Base-by-base conservation (phyloP, 2,329 filamentous ascomycete species). In the Ophiosphaerella korrae region DNA sequence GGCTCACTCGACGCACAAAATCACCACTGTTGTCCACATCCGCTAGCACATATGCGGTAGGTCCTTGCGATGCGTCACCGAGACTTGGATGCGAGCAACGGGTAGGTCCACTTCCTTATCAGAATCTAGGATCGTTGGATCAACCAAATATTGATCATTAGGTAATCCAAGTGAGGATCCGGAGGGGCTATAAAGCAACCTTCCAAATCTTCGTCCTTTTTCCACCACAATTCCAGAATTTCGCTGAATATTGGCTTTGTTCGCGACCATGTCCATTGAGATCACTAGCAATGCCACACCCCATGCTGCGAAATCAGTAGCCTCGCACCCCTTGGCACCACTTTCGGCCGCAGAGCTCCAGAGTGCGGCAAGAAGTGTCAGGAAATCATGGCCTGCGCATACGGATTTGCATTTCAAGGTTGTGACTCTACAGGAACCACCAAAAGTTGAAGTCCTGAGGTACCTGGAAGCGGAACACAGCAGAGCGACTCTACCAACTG, bases 361-460 rank as follows among this genome's bases (percentile, higher is more conserved):
- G 12, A 72, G 77, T 38, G 78, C 79, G 24, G 75, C 80, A 6
- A 60, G 69, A 1, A 71, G 86, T 29, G 74, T 88, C 54, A 78
- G 73, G 50, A 67, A 71, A 40, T 74, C 78, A 48, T 87, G 84
- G 82, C 84, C 84, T 0, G 71, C 74, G 11, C 76, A 77, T 21
- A 81, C 80, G 2, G 76, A 82, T 26, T 67, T 87, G 37, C 82
- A 86, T 44, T 86, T 84, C 78, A 90, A 90, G 74, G 82, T 82
- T 59, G 81, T 90, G 43, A 88, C 84, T 18, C 76, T 88, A 3
- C 80, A 86, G 44, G 85, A 89, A 63, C 86, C 86, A 3, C 76
- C 78, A 34, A 89, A 89, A 76, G 74, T 74, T 33, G 77, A 83
- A 57, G 77, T 80, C 54, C 66, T 85, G 6, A 78, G 80, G n/a